These are phyloP conservation scores for Afroboletus lepidellus DNA, from an alignment of 1,284 basidiomycete species.

Conservation along the genomic window DNA sequence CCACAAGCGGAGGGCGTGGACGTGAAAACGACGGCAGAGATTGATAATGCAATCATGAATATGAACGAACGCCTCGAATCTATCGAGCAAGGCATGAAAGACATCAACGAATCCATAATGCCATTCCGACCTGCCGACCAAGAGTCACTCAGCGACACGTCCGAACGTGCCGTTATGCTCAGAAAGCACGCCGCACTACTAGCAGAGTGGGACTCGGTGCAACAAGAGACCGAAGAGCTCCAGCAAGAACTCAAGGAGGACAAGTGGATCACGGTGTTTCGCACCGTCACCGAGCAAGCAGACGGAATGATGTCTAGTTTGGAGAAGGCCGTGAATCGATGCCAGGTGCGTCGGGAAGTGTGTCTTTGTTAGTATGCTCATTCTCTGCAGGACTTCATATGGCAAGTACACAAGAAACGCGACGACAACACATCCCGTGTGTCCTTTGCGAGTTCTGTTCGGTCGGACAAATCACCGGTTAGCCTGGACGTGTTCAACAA, in stretches of 20 bases:
- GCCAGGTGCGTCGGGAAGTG: constrained; percentile 56
- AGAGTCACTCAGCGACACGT: constrained; percentile 39
- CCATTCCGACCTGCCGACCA: constrained; percentile 54
- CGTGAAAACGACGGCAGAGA: constrained; percentile 58
- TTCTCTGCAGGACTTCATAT: constrained; percentile 69
- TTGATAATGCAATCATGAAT: constrained; percentile 77
- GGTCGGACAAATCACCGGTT: constrained; percentile 50
- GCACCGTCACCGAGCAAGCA: constrained; percentile 88
- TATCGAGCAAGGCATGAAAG: constrained; percentile 67
- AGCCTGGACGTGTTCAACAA: constrained; percentile 63
- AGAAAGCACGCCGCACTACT: constrained; percentile 69
- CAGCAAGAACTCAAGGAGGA: constrained; percentile 93
- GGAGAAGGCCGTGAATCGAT: constrained; percentile 85
- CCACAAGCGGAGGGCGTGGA: constrained; percentile 58
- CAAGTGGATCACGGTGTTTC: constrained; percentile 93
- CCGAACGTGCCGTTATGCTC: constrained; percentile 54
- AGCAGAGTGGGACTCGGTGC: constrained; percentile 77
- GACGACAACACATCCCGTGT: constrained; percentile 47
- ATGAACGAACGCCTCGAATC: constrained; percentile 79
- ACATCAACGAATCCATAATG: constrained; percentile 60
- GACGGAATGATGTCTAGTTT: constrained; percentile 96
- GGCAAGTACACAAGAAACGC: constrained; percentile 65
- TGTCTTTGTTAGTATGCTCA: neutral
- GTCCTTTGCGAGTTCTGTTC: constrained; percentile 46
- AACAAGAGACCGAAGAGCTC: constrained; percentile 78